A percentile compares a stretch with the other conserved stretches of the same genome.
phyloP scores from a whole-genome alignment of 2,329 filamentous ascomycete genomes.

The Fusarium sambucinum region DNA sequence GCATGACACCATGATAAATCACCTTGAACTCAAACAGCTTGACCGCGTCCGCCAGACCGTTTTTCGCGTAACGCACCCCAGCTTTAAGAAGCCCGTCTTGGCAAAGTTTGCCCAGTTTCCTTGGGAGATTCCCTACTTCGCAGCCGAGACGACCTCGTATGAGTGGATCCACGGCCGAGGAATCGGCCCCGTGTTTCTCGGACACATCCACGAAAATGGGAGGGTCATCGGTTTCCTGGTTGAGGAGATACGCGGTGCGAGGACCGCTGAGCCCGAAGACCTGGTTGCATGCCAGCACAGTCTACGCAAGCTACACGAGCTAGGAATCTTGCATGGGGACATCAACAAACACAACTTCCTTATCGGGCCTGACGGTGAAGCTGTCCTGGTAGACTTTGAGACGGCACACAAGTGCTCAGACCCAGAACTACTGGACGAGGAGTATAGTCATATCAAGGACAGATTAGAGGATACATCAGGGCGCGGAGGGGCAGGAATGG shows the following conservation, averaged over 20 bases:
- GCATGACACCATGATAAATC: constrained; percentile 52
- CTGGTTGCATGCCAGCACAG: constrained; percentile 47
- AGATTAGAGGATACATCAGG: constrained; percentile 45
- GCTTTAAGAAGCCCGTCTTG: constrained; percentile 40
- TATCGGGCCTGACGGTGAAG: constrained; percentile 44
- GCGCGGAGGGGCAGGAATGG: constrained; percentile 44
- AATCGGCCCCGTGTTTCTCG: constrained; percentile 49
- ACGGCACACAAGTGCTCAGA: constrained; percentile 47
- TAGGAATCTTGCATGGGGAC: constrained; percentile 52
- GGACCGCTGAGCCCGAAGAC: constrained; percentile 48
- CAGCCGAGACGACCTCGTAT: constrained; percentile 50
- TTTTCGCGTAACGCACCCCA: constrained; percentile 44
- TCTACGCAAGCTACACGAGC: constrained; percentile 46
- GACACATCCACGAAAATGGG: constrained; percentile 50
- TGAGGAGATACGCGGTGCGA: constrained; percentile 42
- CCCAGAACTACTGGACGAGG: constrained; percentile 39
- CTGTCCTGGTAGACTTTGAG: constrained; percentile 52
- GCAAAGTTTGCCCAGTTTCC: constrained; percentile 49
- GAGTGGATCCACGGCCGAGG: constrained; percentile 47
- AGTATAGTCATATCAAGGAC: constrained; percentile 41
- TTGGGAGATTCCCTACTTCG: constrained; percentile 50
- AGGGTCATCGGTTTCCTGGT: constrained; percentile 50
- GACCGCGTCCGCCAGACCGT: constrained; percentile 48
- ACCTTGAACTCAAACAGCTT: constrained; percentile 49
- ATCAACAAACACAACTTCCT: constrained; percentile 54